Base-by-base conservation (phyloP, 2,329 filamentous ascomycete genomes). In the Fusarium penzigii region DNA sequence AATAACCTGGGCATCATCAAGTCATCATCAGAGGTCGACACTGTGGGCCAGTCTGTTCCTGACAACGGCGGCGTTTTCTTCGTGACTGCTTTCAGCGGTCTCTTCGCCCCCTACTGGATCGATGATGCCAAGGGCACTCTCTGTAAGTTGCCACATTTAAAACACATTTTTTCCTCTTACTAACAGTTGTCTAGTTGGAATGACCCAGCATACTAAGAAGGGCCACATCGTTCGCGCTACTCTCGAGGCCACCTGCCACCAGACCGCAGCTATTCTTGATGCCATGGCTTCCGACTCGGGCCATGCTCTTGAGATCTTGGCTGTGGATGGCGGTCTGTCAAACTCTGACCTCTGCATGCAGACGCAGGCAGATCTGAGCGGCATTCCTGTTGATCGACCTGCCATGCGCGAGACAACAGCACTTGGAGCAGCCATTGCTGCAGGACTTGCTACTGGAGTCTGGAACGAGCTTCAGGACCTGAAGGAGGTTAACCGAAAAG, bases 51-150 rank as follows among this genome's bases (percentile, higher is more conserved):
- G 63, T 77, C 74, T 0, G 81, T 84, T 8, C 63, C 74, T 3
- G 88, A 96, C 70, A 95, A 88, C 55, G 92, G 91, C 49, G 92
- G 92, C 8, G 87, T 92, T 49, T 84, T 92, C 16, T 86, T 96
- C 64, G 92, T 96, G 54, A 96, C 92, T 3, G 92, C 92, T 2
- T 96, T 96, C 69, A 92, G 88, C 70, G 92, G 92, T 48, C 80
- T 96, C 3, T 96, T 96, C 68, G 92, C 92, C 1, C 92, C 92
- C 0, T 96, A 96, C 72, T 96, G 92, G 92, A 93, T 96, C 56
- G 91, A 96, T 68, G 90, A 95, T 72, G 91, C 91, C 17, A 88
- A 92, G 70, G 92, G 92, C 53, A 96, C 92, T 6, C 84, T 94
- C 50, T 92, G 82, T 86, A 75, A 74, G 81, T 76, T 29, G 5